A percentile compares a stretch with the other conserved stretches of the same genome.
These are phyloP conservation scores for Buddleja alternifolia DNA, from an alignment of 257 asterid species.

Conservation along the genomic window DNA sequence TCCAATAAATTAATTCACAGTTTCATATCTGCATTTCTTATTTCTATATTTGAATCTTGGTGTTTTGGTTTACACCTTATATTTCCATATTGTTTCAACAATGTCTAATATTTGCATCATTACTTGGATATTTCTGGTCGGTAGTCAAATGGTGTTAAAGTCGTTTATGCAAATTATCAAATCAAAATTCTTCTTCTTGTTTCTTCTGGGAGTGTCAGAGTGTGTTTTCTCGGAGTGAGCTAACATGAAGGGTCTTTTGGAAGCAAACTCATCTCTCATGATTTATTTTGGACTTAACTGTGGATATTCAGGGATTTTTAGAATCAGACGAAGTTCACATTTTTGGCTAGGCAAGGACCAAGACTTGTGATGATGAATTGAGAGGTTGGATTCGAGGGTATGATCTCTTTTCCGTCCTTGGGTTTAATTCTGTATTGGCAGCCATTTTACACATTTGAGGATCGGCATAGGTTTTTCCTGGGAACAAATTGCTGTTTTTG, in stretches of 20 bases:
- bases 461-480: not conserved
- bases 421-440: not conserved
- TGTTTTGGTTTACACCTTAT: no score
- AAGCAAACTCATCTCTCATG: slow-evolving; percentile 5
- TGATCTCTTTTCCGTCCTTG: slow-evolving; percentile 21
- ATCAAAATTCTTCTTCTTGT: no score
- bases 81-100: no score
- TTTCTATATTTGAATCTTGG: no score
- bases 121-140: no score
- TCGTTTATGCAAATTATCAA: no score
- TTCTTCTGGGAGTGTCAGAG: no score
- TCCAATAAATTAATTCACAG: no score
- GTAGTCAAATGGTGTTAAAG: no score
- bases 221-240: no score
- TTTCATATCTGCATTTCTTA: no score
- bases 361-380: slow-evolving; percentile 78
- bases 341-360: slow-evolving; percentile 97
- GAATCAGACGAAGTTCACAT: slow-evolving; percentile 85
- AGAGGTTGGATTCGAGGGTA: slow-evolving; percentile 87
- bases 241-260: not conserved
- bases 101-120: no score
- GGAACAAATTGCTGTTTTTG: not conserved
- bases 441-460: not conserved
- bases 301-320: slow-evolving; percentile 76
- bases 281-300: slow-evolving; percentile 22